Base-by-base conservation (phyloP, 805 yeast genomes). In the Nakazawaea sp. region DNA sequence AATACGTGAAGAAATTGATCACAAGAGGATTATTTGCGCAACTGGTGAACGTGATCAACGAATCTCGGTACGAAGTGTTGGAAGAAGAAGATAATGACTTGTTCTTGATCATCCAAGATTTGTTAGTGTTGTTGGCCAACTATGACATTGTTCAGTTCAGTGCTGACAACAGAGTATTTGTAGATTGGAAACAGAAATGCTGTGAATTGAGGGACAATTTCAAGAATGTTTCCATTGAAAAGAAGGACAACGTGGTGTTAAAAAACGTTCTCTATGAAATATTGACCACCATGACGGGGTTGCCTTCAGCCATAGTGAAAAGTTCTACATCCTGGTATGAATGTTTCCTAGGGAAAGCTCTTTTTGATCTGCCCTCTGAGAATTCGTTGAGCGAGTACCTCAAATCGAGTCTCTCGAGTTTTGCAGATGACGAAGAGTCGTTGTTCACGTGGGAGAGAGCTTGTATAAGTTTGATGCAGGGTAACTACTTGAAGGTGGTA, bases 291-390 rank as follows among this genome's bases (percentile, higher is more conserved):
- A 49, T 72, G 43, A 64, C 73, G 3, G 81, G 80, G 1, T 58
- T 60, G 26, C 64, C 68, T 33, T 46, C 50, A 27, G 62, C 76
- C 3, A 80, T 81, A 17, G 51, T 74, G 3, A 61, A 62, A 12
- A 64, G 61, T 47, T 69, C 84, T 12, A 61, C 63, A 5, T 56
- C 73, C 0, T 83, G 94, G 94, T 81, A 78, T 51, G 92, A 83
- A 49, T 64, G 78, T 11, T 66, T 75, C 8, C 34, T 58, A 30
- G 54, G 58, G 0, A 52, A 50, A 15, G 59, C 36, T 32, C 40
- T 78, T 27, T 84, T 63, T 50, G 78, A 78, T 49, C 67, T 81
- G 57, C 87, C 76, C 47, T 66, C 75, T 4, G 36, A 50, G 9
- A 62, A 64, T 26, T 49, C 72, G 19, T 43, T 70, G 1, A 43